A percentile compares a stretch with the other conserved stretches of the same genome.
These are phyloP conservation scores for Thelephora ganbajun DNA, from an alignment of 768 basidiomycete genomes.

Conservation along the genomic window DNA sequence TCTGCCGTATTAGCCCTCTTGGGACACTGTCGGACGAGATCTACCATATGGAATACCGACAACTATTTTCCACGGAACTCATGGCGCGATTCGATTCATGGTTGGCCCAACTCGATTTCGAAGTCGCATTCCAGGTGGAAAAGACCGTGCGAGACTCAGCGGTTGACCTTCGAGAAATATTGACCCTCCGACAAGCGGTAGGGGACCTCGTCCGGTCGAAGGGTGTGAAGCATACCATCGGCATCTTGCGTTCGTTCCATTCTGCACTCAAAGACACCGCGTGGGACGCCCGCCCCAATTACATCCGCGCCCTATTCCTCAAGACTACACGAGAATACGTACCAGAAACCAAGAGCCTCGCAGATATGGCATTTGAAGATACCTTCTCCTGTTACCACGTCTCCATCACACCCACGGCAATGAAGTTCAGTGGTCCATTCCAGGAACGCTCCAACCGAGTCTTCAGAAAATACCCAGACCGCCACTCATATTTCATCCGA, in stretches of 20 bases:
- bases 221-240: slow-evolving; percentile 22
- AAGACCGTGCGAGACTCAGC: slow-evolving; percentile 21
- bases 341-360: slow-evolving; percentile 12
- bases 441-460: slow-evolving; percentile 50
- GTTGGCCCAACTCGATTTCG: slow-evolving; percentile 27
- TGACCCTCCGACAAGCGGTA: slow-evolving; percentile 25
- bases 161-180: slow-evolving; percentile 39
- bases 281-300: neutral
- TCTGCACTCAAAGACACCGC: slow-evolving; percentile 1
- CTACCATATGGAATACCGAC: slow-evolving; percentile 25
- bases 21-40: slow-evolving; percentile 13
- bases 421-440: slow-evolving; percentile 37
- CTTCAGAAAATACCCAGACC: slow-evolving; percentile 32
- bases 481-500: slow-evolving; percentile 44
- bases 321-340: neutral
- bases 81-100: slow-evolving; percentile 20
- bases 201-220: slow-evolving; percentile 14
- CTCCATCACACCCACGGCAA: slow-evolving; percentile 39
- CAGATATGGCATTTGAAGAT: slow-evolving; percentile 9
- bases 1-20: slow-evolving; percentile 26
- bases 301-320: neutral
- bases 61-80: slow-evolving; percentile 27
- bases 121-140: slow-evolving; percentile 49
- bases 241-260: slow-evolving; percentile 28
- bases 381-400: slow-evolving; percentile 33